Conservation (phyloP, 164 flowering plant species). For the Vitis cinerea region DNA sequence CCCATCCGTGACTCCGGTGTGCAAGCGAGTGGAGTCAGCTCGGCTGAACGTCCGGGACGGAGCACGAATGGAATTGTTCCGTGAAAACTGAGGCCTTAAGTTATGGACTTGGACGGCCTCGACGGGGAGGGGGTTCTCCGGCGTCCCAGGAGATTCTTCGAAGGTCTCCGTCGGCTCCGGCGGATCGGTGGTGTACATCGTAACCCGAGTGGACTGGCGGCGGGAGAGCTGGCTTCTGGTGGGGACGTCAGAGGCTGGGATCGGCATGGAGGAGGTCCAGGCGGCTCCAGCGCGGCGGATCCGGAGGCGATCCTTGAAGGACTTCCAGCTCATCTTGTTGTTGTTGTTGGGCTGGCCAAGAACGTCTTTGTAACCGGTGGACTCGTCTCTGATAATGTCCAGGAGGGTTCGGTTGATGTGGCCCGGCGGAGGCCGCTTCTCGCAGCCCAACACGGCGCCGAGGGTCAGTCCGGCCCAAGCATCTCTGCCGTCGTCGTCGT, state of each 20-base stretch:
- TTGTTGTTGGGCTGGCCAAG: not conserved
- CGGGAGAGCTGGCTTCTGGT: conserved; percentile 2
- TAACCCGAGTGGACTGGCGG: conserved; percentile 2
- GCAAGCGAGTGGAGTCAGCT: conserved; percentile 1
- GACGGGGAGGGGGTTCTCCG: not conserved
- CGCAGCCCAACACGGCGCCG: conserved; percentile 29
- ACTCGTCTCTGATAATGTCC: conserved; percentile 61
- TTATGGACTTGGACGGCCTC: conserved; percentile 3
- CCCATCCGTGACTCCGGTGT: not conserved
- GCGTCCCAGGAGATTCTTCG: not conserved
- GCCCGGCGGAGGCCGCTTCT: conserved; percentile 10
- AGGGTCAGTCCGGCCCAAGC: conserved; percentile 30
- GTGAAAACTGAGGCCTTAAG: not conserved
- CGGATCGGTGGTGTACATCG: not conserved
- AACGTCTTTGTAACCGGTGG: conserved; percentile 17
- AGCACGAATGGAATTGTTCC: not conserved
- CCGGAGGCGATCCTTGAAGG: conserved; percentile 54
- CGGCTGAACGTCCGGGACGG: not conserved
- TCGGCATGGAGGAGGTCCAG: conserved; percentile 37
- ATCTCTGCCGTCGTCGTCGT: conserved; percentile 12
- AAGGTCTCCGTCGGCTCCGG: not conserved
- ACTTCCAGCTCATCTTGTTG: conserved; percentile 48
- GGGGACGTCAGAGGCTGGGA: conserved; percentile 27
- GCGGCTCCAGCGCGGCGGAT: conserved; percentile 49
- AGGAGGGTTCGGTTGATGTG: conserved; percentile 45